These are phyloP conservation scores for Thelonectria rubi DNA, from an alignment of 2,329 filamentous ascomycete species.

Conservation along the genomic window DNA sequence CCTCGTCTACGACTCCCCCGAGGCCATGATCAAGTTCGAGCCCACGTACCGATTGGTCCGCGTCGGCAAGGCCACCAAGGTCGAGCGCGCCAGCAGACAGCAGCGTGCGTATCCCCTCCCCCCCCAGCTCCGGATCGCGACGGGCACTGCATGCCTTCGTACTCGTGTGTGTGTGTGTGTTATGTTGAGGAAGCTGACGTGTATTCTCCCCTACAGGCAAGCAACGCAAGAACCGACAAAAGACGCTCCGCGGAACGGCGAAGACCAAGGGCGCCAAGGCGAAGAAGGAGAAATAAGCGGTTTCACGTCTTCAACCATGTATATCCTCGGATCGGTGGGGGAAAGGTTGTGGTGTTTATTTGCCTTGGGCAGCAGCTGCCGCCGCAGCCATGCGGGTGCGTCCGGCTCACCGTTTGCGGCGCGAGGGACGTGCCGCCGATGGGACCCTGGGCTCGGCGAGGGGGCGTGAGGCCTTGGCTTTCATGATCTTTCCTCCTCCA, in stretches of 20 bases:
- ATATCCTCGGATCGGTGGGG: conserved; percentile 45
- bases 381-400: conserved; percentile 41
- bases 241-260: conserved; percentile 96
- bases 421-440: conserved; percentile 41
- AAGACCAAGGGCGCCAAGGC: conserved; percentile 96
- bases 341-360: conserved; percentile 42
- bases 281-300: conserved; percentile 90
- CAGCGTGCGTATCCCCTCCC: conserved; percentile 79
- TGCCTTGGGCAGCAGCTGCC: conserved; percentile 39
- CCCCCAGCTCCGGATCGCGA: neutral
- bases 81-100: conserved; percentile 97
- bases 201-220: conserved; percentile 74
- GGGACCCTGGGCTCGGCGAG: conserved; percentile 44
- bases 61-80: conserved; percentile 90
- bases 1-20: conserved; percentile 96
- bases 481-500: conserved; percentile 46
- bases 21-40: conserved; percentile 99
- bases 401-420: conserved; percentile 34
- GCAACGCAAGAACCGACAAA: conserved; percentile 99
- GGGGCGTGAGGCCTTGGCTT: conserved; percentile 40
- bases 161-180: neutral
- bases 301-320: conserved; percentile 45
- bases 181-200: conserved; percentile 17
- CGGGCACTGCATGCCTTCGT: neutral
- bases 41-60: conserved; percentile 96